Evolutionary conservation across 768 basidiomycete genomes (phyloP).

Genomic region (Naganishia antarctica): DNA sequence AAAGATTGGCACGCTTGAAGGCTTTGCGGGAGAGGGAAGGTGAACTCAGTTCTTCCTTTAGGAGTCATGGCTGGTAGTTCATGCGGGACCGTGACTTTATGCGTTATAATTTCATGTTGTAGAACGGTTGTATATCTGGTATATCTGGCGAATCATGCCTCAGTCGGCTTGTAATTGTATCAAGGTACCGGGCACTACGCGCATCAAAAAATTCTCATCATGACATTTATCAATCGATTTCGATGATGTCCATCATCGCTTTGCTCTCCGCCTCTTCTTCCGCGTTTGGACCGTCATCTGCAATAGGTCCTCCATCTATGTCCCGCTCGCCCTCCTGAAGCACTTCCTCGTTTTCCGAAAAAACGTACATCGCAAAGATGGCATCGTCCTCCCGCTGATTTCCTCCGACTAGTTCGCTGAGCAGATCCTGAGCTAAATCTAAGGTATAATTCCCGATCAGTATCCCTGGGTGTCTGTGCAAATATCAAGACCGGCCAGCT

Average conservation of each 20-base stretch:
- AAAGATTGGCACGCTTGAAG: constrained; percentile 18
- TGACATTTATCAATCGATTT: constrained; percentile 5
- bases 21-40: constrained; percentile 22
- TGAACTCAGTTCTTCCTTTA: constrained; percentile 27
- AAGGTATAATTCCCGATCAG: no score
- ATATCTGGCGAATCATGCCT: background rate
- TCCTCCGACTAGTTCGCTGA: constrained; percentile 11
- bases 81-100: background rate
- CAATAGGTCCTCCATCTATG: background rate
- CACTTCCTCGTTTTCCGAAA: constrained; percentile 1
- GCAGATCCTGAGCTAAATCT: constrained; percentile 14
- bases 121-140: constrained; percentile 5
- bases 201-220: background rate
- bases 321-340: background rate
- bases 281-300: background rate
- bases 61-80: constrained; percentile 27
- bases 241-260: constrained; percentile 5
- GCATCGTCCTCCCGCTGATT: constrained; percentile 17
- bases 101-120: background rate
- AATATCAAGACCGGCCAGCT: no score
- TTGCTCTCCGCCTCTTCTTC: constrained; percentile 7
- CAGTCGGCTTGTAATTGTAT: background rate
- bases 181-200: background rate
- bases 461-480: no score
- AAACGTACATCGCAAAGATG: constrained; percentile 12